These are phyloP conservation scores for Achlya hypogyna DNA, from an alignment of 352 stramenopile genomes.

Conservation along the genomic window DNA sequence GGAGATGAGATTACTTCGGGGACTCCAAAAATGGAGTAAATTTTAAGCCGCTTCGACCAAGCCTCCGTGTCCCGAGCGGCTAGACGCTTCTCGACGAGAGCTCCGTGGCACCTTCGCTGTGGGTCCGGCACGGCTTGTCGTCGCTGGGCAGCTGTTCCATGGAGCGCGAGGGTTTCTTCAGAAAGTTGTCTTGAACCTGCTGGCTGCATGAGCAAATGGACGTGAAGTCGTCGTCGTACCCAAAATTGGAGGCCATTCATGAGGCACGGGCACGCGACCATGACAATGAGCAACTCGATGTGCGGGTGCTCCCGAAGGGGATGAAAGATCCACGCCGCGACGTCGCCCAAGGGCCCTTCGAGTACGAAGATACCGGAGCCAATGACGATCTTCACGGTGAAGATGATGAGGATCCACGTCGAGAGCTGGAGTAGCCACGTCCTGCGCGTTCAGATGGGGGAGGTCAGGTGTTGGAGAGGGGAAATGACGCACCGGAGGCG, in stretches of 20 bases:
- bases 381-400: slow-evolving; percentile 68
- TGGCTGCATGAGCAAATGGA: neutral
- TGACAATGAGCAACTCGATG: slow-evolving; percentile 73
- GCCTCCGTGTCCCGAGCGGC: too few species aligned
- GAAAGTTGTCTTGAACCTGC: slow-evolving; percentile 86
- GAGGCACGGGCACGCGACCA: slow-evolving; percentile 80
- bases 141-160: slow-evolving; percentile 5
- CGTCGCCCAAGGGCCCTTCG: slow-evolving; percentile 45
- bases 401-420: slow-evolving; percentile 78
- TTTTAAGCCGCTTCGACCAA: too few species aligned
- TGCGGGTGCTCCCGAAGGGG: slow-evolving; percentile 53
- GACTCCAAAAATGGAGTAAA: too few species aligned
- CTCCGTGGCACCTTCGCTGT: neutral
- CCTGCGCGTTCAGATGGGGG: slow-evolving; percentile 22
- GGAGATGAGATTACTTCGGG: too few species aligned
- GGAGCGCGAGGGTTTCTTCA: slow-evolving; percentile 74
- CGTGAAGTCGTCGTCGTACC: slow-evolving; percentile 8
- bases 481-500: slow-evolving; percentile 28
- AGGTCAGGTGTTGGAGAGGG: neutral
- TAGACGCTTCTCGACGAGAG: too few species aligned
- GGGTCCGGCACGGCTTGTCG: neutral
- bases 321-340: slow-evolving; percentile 59
- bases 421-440: slow-evolving; percentile 67
- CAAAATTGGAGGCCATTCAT: slow-evolving; percentile 87
- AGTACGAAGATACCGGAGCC: slow-evolving; percentile 60